Evolutionary conservation across 2,329 filamentous ascomycete species (phyloP).

Genomic region (Botryosphaeria dothidea): DNA sequence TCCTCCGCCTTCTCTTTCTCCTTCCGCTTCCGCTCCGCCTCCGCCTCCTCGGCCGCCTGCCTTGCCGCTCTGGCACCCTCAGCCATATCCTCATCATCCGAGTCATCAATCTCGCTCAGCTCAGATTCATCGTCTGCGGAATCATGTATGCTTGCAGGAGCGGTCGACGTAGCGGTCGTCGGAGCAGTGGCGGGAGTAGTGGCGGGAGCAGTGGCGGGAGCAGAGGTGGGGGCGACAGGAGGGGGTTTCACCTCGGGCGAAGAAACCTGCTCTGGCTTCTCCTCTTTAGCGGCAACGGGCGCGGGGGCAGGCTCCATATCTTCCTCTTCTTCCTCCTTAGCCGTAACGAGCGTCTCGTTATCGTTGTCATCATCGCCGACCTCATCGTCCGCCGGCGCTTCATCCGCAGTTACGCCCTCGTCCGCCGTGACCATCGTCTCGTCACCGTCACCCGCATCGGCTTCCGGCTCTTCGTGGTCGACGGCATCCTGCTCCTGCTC

Average conservation of each 20-base stretch:
- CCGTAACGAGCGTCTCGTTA: conserved; percentile 1
- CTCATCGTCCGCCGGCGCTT: neutral
- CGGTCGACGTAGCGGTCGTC: neutral
- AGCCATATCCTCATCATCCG: conserved; percentile 25
- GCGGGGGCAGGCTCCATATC: neutral
- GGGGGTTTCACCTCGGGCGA: neutral
- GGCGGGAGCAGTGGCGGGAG: neutral
- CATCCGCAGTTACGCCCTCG: neutral
- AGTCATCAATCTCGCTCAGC: conserved; percentile 53
- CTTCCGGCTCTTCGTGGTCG: conserved; percentile 51
- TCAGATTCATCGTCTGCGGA: conserved; percentile 58
- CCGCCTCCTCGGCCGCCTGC: neutral
- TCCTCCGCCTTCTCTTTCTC: neutral
- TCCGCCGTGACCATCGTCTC: conserved; percentile 8
- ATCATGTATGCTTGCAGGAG: conserved; percentile 49
- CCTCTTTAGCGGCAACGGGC: neutral
- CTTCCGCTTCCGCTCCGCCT: neutral
- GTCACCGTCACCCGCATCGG: conserved; percentile 33
- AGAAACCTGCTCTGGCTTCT: neutral
- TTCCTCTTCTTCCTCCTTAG: conserved; percentile 1
- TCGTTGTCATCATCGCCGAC: neutral
- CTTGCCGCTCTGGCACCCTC: neutral
- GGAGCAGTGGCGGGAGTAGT: neutral
- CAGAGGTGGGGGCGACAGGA: neutral
- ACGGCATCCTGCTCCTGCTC: conserved; percentile 32